Evolutionary conservation across 805 yeast species (phyloP).

Genomic region (Yamadazyma philogaea): DNA sequence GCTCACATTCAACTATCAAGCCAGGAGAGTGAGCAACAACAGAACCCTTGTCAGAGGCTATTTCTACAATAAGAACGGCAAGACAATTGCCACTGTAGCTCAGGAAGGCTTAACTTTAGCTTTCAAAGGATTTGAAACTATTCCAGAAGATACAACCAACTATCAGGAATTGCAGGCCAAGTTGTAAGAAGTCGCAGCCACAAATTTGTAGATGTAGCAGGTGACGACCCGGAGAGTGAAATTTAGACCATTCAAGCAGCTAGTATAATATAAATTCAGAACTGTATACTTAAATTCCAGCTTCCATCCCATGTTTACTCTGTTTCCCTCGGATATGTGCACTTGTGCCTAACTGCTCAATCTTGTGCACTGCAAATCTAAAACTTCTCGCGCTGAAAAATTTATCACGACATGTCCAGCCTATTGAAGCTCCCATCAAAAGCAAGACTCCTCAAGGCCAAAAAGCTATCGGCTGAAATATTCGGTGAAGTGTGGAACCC

Average conservation of each 20-base stretch:
- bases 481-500: slow-evolving; percentile 76
- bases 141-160: slow-evolving; percentile 13
- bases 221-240: no score
- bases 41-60: slow-evolving; percentile 38
- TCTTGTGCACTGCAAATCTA: no score
- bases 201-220: no score
- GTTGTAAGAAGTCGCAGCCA: no score
- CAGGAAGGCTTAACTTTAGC: slow-evolving; percentile 42
- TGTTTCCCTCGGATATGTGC: no score
- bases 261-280: no score
- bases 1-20: slow-evolving; percentile 36
- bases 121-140: slow-evolving; percentile 22
- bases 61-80: slow-evolving; percentile 29
- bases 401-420: slow-evolving; percentile 14
- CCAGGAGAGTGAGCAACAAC: slow-evolving; percentile 31
- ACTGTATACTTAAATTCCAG: no score
- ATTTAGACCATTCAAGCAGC: no score
- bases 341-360: no score
- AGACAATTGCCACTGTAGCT: slow-evolving; percentile 35
- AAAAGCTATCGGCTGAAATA: slow-evolving; percentile 59
- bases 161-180: slow-evolving; percentile 12
- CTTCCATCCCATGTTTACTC: no score
- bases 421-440: slow-evolving; percentile 35
- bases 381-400: not conserved
- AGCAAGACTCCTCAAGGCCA: slow-evolving; percentile 52